Base-by-base conservation (phyloP, 176 grass and related monocot species). In the Aegilops sharonensis region DNA sequence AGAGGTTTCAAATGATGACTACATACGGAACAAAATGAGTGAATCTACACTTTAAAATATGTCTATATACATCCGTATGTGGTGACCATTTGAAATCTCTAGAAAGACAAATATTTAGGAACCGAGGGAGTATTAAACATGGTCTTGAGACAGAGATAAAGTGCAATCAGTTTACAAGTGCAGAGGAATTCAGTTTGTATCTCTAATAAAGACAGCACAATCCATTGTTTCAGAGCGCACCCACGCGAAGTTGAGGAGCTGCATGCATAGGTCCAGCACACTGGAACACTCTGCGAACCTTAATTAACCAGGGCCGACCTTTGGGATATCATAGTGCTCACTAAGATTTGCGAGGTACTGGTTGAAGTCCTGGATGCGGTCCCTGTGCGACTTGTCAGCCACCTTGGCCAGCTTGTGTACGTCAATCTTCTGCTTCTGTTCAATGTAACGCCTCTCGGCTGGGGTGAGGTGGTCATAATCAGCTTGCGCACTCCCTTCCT, bases 251-350 rank as follows among this genome's bases (percentile, higher is more conserved):
- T 27, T 69, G 31, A 42, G 17, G 8, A 57, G 35, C 21, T 76
- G 6, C 20, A 47, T 63, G 12, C 13, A 47, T 77, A 77, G 15
- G 14, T 57, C 52, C 21, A 52, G 21, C 74, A 81, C 32, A 69
- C 69, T 20, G 36, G 39, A 30, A 27, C 42, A 56, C 56, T 81
- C 18, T 15, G 45, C 20, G 13, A 50, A 42, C 37, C 84, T 79
- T 32, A 5, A 40, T 90, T 95, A 98, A 64, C 95, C 95, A 87
- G 95, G 93, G 77, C 95, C 95, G 25, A 95, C 93, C 88, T 95
- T 95, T 40, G 95, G 93, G 75, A 98, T 98, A 71, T 98, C 93
- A 20, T 94, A 95, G 85, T 98, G 95, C 93, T 98, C 95, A 11
- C 95, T 93, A 48, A 97, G 92, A 80, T 97, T 97, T 42, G 95